Evolutionary conservation across 2,329 filamentous ascomycete species (phyloP), one percentile per base, ranked within the genome.

Genomic region (Clonostachys sp.): DNA sequence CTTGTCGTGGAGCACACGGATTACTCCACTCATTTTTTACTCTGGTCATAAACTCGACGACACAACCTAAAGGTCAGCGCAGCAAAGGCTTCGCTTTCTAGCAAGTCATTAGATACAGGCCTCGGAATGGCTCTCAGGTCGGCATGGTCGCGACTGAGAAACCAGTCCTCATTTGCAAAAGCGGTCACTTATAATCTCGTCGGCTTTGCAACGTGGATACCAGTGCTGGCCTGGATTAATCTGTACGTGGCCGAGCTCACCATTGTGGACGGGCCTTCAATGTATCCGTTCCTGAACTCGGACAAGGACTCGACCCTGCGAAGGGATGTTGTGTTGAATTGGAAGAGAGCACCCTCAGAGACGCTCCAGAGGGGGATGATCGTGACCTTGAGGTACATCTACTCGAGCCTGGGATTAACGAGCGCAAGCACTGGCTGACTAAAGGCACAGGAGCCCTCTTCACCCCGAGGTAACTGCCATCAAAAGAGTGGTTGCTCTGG

Each of bases 401-500:
- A 24, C 8, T 39, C 13, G 16, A 16, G 35, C 16, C 12, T 30
- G 17, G 34, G 39, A 34, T 45, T 34, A 14, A 30, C 42, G 34
- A 16, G 30, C 20, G 39, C 38, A 13, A 20, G 20, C 14, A 30
- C 4, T 30, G 10, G 38, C 38, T 40, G 5, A 20, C 44, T 14
- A 5, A 20, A 42, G 14, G 46, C 16, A 14, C 53, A 91, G 87
- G 61, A 89, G 82, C 44, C 91, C 91, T 1, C 68, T 76, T 13
- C 77, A 86, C 50, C 87, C 90, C 0, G 81, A 89, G 33, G 73
- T 78, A 18, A 72, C 84, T 40, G 82, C 82, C 0, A 81, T 96
- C 34, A 99, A 99, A 71, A 78, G 94, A 39, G 78, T 99, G 12
- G 75, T 96, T 24, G 94, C 81, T 0, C 60, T 96, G 5, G 84